Conservation (phyloP, 768 basidiomycete genomes). For the Tulasnella sp. region DNA sequence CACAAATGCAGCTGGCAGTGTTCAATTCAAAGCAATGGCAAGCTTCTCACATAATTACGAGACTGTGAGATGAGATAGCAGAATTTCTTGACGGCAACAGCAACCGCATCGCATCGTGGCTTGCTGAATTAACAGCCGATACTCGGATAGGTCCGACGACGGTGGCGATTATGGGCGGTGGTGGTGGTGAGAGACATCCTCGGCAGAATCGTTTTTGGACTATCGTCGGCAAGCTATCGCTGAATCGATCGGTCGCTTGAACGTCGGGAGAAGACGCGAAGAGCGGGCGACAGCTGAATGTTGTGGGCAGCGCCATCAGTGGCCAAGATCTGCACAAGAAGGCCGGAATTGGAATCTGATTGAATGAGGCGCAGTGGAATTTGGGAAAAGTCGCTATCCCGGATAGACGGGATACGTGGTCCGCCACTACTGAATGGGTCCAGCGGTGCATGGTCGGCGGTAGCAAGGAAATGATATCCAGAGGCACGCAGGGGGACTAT, state of each 20-base stretch:
- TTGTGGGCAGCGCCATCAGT: conserved; percentile 8
- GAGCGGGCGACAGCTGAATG: not conserved
- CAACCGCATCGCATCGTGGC: conserved; percentile 11
- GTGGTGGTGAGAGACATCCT: not conserved
- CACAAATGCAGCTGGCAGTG: not conserved
- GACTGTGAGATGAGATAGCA: not conserved
- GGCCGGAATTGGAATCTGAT: conserved; percentile 5
- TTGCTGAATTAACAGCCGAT: not conserved
- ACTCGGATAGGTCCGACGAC: conserved; percentile 1
- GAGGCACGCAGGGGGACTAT: conserved; percentile 2
- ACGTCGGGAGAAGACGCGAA: conserved; percentile 6
- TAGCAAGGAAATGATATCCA: not conserved
- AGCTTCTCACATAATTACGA: conserved; percentile 7
- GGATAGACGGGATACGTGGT: not conserved
- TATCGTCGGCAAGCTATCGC: conserved; percentile 2
- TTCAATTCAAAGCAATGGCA: not conserved
- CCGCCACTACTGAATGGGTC: not conserved
- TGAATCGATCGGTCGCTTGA: conserved; percentile 9
- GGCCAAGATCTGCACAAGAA: conserved; percentile 5
- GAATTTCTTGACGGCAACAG: not conserved
- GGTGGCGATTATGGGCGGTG: not conserved
- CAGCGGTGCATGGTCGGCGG: conserved; percentile 10
- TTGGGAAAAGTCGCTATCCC: not conserved
- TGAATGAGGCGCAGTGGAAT: not conserved
- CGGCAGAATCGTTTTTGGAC: not conserved